Conservation (phyloP, 1,284 basidiomycete genomes). For the Fomes fomentarius region DNA sequence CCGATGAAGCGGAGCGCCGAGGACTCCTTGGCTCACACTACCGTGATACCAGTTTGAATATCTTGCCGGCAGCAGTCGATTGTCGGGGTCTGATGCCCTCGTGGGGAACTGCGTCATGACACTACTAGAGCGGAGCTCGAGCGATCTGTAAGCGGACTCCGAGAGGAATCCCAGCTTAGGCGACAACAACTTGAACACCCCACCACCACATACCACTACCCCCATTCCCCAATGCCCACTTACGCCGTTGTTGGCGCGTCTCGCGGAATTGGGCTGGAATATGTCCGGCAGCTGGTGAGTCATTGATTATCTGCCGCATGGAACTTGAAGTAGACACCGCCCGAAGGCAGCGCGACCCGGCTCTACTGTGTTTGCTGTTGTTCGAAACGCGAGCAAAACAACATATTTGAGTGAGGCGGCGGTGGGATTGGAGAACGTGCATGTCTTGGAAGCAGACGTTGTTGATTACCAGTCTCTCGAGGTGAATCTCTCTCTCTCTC, state of each 20-base stretch:
- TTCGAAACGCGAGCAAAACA: constrained; percentile 26
- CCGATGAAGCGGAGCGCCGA: too few relatives aligned
- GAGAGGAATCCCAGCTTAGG: too few relatives aligned
- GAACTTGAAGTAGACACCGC: not conserved
- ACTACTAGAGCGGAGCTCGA: too few relatives aligned
- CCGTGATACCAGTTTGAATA: too few relatives aligned
- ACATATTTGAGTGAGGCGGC: constrained; percentile 15
- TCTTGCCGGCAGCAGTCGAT: too few relatives aligned
- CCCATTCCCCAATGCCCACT: not conserved
- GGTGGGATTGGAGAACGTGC: constrained; percentile 27
- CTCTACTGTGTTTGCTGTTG: constrained; percentile 23
- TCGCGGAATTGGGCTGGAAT: not conserved
- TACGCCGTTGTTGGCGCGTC: not conserved
- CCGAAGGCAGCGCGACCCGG: not conserved
- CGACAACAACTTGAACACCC: too few relatives aligned
- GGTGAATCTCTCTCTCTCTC: too few relatives aligned
- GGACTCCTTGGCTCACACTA: too few relatives aligned
- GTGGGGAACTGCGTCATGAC: too few relatives aligned
- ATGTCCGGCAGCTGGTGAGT: not conserved
- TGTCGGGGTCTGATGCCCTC: too few relatives aligned
- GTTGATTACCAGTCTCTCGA: constrained; percentile 24
- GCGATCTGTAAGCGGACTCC: too few relatives aligned
- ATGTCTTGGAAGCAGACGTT: constrained; percentile 33
- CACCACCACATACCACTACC: too few relatives aligned
- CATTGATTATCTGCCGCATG: not conserved